Evolutionary conservation across 768 basidiomycete genomes (phyloP).

Genomic region (Tulasnella sp.): DNA sequence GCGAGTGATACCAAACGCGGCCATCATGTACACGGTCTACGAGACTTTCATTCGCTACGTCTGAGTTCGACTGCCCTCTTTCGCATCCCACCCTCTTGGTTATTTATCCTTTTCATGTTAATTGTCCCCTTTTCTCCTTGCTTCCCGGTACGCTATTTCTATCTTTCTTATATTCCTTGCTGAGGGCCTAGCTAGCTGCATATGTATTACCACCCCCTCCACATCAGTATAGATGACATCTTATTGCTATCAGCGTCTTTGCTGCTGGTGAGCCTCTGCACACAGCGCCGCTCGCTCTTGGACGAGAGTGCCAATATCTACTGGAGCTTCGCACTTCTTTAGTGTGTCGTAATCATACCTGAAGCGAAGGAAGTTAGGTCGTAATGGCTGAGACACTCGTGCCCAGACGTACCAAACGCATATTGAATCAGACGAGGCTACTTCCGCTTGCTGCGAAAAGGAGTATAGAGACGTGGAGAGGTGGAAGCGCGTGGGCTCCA

Average conservation of each 20-base stretch:
- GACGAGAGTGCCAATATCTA: conserved; percentile 13
- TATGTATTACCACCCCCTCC: conserved; percentile 26
- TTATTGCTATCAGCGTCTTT: background rate
- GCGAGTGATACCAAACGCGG: conserved; percentile 96
- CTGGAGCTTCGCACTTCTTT: conserved; percentile 48
- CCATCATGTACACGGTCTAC: conserved; percentile 96
- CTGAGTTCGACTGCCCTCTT: conserved; percentile 4
- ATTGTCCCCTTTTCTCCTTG: background rate
- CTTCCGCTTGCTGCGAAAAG: conserved; percentile 61
- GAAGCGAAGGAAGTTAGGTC: background rate
- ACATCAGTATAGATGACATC: conserved; percentile 24
- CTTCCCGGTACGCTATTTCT: background rate
- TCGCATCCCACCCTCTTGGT: background rate
- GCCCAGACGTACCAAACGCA: conserved; percentile 65
- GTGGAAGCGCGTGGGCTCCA: conserved; percentile 52
- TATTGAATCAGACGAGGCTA: conserved; percentile 65
- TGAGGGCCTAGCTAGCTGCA: background rate
- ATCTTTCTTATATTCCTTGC: background rate
- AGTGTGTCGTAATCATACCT: conserved; percentile 63
- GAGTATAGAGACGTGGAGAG: conserved; percentile 61
- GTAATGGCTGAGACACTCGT: background rate
- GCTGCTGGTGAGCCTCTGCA: conserved; percentile 5
- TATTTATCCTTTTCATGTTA: conserved; percentile 10
- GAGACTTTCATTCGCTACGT: conserved; percentile 70
- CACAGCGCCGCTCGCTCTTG: conserved; percentile 19